phyloP scores from a whole-genome alignment of 2,329 filamentous ascomycete species.

The Fusarium citri region DNA sequence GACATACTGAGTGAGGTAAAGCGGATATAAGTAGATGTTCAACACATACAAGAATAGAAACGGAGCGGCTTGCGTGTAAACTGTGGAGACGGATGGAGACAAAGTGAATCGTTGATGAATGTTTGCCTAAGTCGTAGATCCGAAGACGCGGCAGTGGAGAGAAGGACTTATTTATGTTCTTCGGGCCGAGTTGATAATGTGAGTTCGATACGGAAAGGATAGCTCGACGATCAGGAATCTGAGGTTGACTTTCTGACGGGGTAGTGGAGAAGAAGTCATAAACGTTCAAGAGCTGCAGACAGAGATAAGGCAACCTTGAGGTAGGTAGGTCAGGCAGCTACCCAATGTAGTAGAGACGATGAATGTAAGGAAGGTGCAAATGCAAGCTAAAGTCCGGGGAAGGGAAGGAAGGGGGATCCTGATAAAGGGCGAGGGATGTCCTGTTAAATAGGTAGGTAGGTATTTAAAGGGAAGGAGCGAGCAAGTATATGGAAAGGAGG shows the following conservation, averaged over 20 bases:
- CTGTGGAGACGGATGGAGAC: slow-evolving; percentile 42
- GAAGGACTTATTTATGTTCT: slow-evolving; percentile 3
- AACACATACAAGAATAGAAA: slow-evolving; percentile 39
- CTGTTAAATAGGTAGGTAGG: neutral
- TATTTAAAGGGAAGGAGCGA: slow-evolving; percentile 38
- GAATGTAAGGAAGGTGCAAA: slow-evolving; percentile 10
- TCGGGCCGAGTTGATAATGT: slow-evolving; percentile 8
- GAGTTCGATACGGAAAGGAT: slow-evolving; percentile 1
- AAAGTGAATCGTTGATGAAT: slow-evolving; percentile 30
- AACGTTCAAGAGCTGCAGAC: neutral
- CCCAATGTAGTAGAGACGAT: slow-evolving; percentile 5
- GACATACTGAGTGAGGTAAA: neutral
- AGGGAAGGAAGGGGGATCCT: slow-evolving; percentile 21
- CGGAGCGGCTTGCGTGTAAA: slow-evolving; percentile 43
- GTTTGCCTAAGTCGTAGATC: slow-evolving; percentile 11
- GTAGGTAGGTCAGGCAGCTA: neutral
- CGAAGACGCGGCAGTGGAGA: slow-evolving; percentile 20
- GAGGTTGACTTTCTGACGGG: neutral
- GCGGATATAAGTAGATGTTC: slow-evolving; percentile 27
- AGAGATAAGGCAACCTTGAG: neutral
- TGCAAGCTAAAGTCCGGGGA: slow-evolving; percentile 23
- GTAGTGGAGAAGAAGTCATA: neutral
- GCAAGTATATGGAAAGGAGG: slow-evolving; percentile 9
- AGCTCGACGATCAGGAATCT: neutral
- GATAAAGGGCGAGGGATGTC: slow-evolving; percentile 31